Evolutionary conservation across 768 basidiomycete species (phyloP).

Genomic region (Boletellus ananas): DNA sequence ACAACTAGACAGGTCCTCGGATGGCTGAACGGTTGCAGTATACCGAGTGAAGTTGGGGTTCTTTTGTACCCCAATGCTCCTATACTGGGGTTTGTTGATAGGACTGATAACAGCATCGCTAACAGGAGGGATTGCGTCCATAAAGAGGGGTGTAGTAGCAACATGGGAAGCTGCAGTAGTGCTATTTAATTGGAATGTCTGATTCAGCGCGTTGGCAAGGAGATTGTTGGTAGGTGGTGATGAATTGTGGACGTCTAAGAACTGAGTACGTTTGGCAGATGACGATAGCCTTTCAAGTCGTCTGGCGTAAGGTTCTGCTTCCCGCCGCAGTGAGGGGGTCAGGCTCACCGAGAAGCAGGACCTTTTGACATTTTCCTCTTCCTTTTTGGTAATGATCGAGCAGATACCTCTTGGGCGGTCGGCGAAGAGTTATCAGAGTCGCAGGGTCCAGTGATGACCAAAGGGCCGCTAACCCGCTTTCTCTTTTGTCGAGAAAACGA

Average conservation of each 20-base stretch:
- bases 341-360: conserved; percentile 31
- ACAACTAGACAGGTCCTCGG: conserved; percentile 6
- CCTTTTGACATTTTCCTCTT: conserved; percentile 19
- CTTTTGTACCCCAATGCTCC: conserved; percentile 23
- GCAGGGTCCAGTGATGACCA: neutral
- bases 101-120: conserved; percentile 1
- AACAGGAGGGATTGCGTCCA: conserved; percentile 1
- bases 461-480: conserved; percentile 6
- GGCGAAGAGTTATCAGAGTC: neutral
- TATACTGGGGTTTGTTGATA: conserved; percentile 11
- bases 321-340: conserved; percentile 26
- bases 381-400: conserved; percentile 6
- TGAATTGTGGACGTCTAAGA: neutral
- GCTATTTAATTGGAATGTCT: conserved; percentile 25
- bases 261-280: neutral
- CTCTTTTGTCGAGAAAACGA: conserved; percentile 12
- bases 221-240: conserved; percentile 1
- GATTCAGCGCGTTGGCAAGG: conserved; percentile 26
- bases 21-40: neutral
- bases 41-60: conserved; percentile 19
- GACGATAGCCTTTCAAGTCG: conserved; percentile 22
- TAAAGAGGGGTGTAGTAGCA: conserved; percentile 5
- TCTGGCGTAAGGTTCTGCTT: conserved; percentile 26
- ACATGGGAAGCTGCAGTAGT: conserved; percentile 9
- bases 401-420: neutral